phyloP scores from a whole-genome alignment of 2,329 filamentous ascomycete species.

The Aspergillus sp. region DNA sequence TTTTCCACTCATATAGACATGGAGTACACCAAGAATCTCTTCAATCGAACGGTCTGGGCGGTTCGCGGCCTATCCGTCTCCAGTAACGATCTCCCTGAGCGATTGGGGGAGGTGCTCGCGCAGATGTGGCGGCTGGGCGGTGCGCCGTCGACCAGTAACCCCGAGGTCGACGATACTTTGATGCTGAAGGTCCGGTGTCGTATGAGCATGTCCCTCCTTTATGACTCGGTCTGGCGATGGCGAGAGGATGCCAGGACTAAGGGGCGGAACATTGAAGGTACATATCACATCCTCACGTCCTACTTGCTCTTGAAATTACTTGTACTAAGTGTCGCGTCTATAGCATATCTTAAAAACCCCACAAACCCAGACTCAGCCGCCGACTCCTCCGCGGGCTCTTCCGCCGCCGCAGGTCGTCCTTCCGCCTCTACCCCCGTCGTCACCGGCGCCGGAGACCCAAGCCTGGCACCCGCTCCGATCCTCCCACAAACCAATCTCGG shows the following conservation, averaged over 20 bases:
- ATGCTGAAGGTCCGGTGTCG: conserved; percentile 58
- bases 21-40: conserved; percentile 48
- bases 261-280: conserved; percentile 64
- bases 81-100: conserved; percentile 56
- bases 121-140: conserved; percentile 54
- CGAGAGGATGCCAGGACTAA: conserved; percentile 58
- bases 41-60: conserved; percentile 51
- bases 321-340: neutral
- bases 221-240: conserved; percentile 62
- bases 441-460: conserved; percentile 34
- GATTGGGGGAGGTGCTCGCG: conserved; percentile 57
- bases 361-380: conserved; percentile 74
- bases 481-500: conserved; percentile 26
- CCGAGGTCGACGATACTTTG: conserved; percentile 39
- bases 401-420: conserved; percentile 37
- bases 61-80: conserved; percentile 54
- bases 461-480: conserved; percentile 31
- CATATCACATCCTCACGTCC: neutral
- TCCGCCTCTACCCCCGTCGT: conserved; percentile 30
- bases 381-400: conserved; percentile 61
- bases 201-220: conserved; percentile 60
- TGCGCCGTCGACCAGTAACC: conserved; percentile 14
- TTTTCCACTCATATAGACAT: conserved; percentile 51
- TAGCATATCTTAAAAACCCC: conserved; percentile 69
- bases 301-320: no score